phyloP scores from a whole-genome alignment of 2,329 filamentous ascomycete species.

The Penicillium glabrum region DNA sequence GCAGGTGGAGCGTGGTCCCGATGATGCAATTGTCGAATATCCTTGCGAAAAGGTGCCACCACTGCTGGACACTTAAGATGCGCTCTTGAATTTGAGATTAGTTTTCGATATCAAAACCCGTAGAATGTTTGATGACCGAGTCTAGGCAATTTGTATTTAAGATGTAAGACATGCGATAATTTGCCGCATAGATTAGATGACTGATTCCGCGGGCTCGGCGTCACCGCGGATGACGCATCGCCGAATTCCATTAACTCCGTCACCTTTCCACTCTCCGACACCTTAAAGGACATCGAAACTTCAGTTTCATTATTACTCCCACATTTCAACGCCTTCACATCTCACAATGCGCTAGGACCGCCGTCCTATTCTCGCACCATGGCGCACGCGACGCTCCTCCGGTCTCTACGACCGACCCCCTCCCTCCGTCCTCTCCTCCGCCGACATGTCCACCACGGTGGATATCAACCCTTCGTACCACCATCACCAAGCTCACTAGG shows the following conservation, averaged over 20 bases:
- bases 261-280: not conserved
- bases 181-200: not conserved
- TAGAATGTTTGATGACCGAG: no score
- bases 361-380: conserved; percentile 5
- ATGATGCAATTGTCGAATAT: no score
- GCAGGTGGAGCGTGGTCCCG: no score
- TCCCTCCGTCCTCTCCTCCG: conserved; percentile 12
- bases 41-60: no score
- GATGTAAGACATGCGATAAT: no score
- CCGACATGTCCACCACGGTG: conserved; percentile 37
- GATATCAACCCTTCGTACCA: conserved; percentile 68
- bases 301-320: not conserved
- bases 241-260: conserved; percentile 9
- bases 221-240: conserved; percentile 19
- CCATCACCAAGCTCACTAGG: conserved; percentile 78
- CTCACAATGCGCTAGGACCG: conserved; percentile 14
- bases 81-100: no score
- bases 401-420: conserved; percentile 18
- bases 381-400: conserved; percentile 21
- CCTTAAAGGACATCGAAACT: not conserved
- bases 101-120: no score
- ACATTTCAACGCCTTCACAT: not conserved
- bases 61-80: no score
- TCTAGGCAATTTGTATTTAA: no score
- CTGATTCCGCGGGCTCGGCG: not conserved